Percentiles rank a stretch among this genome's conserved stretches.
Evolutionary conservation across 2,329 filamentous ascomycete species (phyloP).

Genomic region (Aureobasidium leucospermi): DNA sequence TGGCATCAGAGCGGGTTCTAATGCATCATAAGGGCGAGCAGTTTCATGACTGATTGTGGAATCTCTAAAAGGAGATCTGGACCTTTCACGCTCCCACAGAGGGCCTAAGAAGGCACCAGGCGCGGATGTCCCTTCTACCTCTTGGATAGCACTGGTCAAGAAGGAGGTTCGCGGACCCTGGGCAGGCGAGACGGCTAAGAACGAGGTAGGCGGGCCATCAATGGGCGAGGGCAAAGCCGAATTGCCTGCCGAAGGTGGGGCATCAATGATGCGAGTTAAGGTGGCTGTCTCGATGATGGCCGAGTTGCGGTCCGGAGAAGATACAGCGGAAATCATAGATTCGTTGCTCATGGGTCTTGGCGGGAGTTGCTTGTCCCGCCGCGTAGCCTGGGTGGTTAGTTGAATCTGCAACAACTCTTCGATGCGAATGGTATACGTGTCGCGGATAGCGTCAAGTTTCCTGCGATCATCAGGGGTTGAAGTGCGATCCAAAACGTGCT

Average conservation of each 20-base stretch:
- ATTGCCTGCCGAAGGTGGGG: slow-evolving; percentile 21
- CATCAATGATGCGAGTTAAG: slow-evolving; percentile 44
- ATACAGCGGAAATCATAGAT: slow-evolving; percentile 4
- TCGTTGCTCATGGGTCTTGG: slow-evolving; percentile 58
- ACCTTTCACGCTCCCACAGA: slow-evolving; percentile 18
- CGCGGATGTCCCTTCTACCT: slow-evolving; percentile 27
- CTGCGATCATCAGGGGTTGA: slow-evolving; percentile 77
- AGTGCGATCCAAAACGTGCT: slow-evolving; percentile 80
- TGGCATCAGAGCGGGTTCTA: slow-evolving; percentile 49
- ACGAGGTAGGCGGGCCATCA: slow-evolving; percentile 1
- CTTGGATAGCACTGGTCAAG: slow-evolving; percentile 34
- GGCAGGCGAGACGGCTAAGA: background rate
- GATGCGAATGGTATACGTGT: slow-evolving; percentile 85
- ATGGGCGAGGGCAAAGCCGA: background rate
- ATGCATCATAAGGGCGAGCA: slow-evolving; percentile 7
- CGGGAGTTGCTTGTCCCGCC: slow-evolving; percentile 66
- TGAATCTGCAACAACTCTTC: slow-evolving; percentile 72
- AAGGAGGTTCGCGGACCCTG: slow-evolving; percentile 30
- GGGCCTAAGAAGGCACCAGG: slow-evolving; percentile 16
- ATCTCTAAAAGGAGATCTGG: slow-evolving; percentile 15
- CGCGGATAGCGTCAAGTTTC: slow-evolving; percentile 86
- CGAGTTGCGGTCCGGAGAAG: slow-evolving; percentile 21
- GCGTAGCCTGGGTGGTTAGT: slow-evolving; percentile 34
- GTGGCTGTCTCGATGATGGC: slow-evolving; percentile 47
- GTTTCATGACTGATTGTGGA: slow-evolving; percentile 4